A percentile compares a stretch with the other conserved stretches of the same genome.
Evolutionary conservation across 139 green algal species (phyloP).

Genomic region (Micractinium sp.): DNA sequence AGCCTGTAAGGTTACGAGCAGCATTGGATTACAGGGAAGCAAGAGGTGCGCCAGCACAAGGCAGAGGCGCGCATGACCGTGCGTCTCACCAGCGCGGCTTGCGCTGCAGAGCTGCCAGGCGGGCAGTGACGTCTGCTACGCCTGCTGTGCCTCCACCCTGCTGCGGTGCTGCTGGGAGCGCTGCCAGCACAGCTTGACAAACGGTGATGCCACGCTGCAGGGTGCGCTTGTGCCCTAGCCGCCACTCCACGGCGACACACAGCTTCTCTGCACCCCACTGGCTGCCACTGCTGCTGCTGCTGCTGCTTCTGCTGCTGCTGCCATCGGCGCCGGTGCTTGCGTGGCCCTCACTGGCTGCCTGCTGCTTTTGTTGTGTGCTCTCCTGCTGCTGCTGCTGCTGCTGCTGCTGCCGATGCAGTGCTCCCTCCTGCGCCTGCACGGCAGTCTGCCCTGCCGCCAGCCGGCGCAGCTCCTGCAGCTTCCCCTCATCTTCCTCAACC

Average conservation of each 20-base stretch:
- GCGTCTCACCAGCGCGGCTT: neutral
- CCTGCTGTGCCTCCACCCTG: neutral
- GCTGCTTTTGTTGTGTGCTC: neutral
- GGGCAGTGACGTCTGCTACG: neutral
- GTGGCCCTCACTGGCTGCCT: neutral
- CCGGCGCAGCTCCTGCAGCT: neutral
- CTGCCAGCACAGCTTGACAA: slow-evolving; percentile 8
- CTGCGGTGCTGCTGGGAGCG: neutral
- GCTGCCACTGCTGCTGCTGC: neutral
- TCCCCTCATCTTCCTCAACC: slow-evolving; percentile 14
- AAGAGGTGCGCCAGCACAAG: no score
- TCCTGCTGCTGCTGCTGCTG: neutral
- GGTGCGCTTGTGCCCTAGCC: slow-evolving; percentile 23
- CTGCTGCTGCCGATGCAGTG: neutral
- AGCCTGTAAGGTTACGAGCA: neutral
- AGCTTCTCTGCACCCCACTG: slow-evolving; percentile 18
- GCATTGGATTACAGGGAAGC: neutral
- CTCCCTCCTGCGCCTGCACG: neutral
- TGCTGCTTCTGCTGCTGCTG: neutral
- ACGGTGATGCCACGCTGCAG: neutral
- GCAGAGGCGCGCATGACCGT: no score
- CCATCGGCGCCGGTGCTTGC: neutral
- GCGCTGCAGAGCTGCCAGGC: neutral
- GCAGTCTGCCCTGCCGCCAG: neutral
- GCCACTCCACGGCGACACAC: slow-evolving; percentile 17